Conservation (phyloP, 179 eudicot genomes). For the Carnegiea gigantea region DNA sequence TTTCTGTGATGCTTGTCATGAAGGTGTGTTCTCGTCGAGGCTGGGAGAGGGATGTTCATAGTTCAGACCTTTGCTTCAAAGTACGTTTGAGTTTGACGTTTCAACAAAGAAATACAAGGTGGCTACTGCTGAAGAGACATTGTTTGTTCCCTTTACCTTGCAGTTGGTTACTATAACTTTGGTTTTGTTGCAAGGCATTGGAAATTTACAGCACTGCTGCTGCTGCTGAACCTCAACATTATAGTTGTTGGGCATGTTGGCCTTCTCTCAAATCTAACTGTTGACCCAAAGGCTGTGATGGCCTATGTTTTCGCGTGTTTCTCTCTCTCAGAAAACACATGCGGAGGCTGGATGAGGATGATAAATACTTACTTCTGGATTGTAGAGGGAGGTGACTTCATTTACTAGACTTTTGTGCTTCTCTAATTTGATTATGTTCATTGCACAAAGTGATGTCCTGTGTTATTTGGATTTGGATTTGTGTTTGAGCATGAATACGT, state of each 20-base stretch:
- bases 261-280: not conserved
- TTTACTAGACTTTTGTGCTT: not conserved
- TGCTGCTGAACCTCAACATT: not conserved
- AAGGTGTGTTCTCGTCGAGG: not conserved
- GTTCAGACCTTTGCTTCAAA: not conserved
- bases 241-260: not conserved
- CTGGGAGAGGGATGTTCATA: not conserved
- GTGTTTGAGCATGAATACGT: not conserved
- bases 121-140: constrained; percentile 6
- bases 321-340: not conserved
- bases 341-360: not conserved
- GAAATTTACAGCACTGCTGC: no score
- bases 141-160: not conserved
- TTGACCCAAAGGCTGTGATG: not conserved
- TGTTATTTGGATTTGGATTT: not conserved
- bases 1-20: no score
- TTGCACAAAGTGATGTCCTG: not conserved
- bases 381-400: constrained; percentile 18
- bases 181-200: not conserved
- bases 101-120: not conserved
- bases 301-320: not conserved
- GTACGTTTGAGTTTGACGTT: not conserved
- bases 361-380: not conserved
- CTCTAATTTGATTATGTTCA: not conserved
- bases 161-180: not conserved